These are phyloP conservation scores for Lentinula lateritia DNA, from an alignment of 768 basidiomycete genomes.

Conservation along the genomic window DNA sequence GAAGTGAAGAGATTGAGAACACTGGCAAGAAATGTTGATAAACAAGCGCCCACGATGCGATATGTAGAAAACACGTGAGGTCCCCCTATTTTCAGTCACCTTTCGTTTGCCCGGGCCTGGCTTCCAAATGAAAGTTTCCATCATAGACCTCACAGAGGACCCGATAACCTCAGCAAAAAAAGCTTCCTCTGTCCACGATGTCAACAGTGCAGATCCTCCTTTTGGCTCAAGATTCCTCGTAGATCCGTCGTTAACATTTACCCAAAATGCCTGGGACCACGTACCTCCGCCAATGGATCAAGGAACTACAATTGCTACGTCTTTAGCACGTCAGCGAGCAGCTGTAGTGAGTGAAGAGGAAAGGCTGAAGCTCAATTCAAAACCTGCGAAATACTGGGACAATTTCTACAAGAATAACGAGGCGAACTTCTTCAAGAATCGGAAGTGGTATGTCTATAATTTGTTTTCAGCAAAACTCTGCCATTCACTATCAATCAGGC, in stretches of 20 bases:
- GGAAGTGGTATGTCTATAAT: constrained; percentile 58
- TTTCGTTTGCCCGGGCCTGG: too few species aligned
- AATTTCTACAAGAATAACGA: constrained; percentile 86
- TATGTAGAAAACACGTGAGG: too few species aligned
- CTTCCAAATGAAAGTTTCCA: neutral
- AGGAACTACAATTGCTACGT: constrained; percentile 59
- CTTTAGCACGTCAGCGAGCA: constrained; percentile 63
- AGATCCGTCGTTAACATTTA: constrained; percentile 70
- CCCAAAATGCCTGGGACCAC: constrained; percentile 89
- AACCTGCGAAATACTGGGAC: constrained; percentile 77
- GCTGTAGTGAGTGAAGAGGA: constrained; percentile 74
- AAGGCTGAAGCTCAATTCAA: constrained; percentile 65
- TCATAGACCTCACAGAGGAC: neutral
- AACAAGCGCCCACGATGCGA: too few species aligned
- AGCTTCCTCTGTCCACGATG: constrained; percentile 61
- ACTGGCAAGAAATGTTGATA: too few species aligned
- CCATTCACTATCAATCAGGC: constrained; percentile 23
- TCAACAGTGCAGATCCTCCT: constrained; percentile 24
- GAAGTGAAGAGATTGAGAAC: too few species aligned
- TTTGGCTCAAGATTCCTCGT: constrained; percentile 54
- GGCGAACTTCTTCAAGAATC: constrained; percentile 88
- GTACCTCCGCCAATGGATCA: constrained; percentile 83
- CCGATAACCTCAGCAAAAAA: neutral
- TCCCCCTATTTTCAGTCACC: too few species aligned
- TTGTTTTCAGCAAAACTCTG: neutral